These are phyloP conservation scores for Telfairia occidentalis DNA, from an alignment of 331 rosid species.

Conservation along the genomic window DNA sequence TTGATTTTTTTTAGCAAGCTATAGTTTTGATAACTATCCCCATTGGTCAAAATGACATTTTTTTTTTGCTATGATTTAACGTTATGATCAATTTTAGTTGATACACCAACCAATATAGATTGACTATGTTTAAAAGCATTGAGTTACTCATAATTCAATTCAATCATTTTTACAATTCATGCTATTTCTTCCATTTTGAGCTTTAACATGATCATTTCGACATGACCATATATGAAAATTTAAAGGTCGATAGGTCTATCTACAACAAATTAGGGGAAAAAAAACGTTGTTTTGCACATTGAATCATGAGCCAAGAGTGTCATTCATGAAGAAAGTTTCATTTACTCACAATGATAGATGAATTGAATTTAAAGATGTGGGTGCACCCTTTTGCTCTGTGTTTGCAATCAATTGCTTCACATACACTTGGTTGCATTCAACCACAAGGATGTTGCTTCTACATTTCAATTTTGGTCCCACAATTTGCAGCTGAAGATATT, in stretches of 20 bases:
- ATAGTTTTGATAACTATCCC: no score
- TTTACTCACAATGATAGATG: not conserved
- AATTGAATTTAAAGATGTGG: not conserved
- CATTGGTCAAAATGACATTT: no score
- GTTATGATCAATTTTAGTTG: no score
- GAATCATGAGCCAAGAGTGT: not conserved
- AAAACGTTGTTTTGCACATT: not conserved
- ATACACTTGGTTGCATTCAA: slow-evolving; percentile 1
- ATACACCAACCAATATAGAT: no score
- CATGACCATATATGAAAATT: not conserved
- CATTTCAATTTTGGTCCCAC: slow-evolving; percentile 6
- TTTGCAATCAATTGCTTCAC: not conserved
- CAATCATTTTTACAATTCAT: not conserved
- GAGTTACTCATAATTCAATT: not conserved
- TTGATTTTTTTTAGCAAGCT: no score
- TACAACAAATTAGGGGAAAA: not conserved
- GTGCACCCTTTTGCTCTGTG: not conserved
- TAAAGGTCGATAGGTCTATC: not conserved
- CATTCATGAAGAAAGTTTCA: not conserved
- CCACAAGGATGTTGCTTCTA: slow-evolving; percentile 1
- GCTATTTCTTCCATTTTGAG: not conserved
- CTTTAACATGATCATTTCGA: not conserved
- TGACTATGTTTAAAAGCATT: no score
- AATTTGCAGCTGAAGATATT: not conserved
- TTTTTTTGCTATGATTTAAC: no score